Conservation (phyloP, 2,329 filamentous ascomycete species). For the Penicillium psychrosexuale region DNA sequence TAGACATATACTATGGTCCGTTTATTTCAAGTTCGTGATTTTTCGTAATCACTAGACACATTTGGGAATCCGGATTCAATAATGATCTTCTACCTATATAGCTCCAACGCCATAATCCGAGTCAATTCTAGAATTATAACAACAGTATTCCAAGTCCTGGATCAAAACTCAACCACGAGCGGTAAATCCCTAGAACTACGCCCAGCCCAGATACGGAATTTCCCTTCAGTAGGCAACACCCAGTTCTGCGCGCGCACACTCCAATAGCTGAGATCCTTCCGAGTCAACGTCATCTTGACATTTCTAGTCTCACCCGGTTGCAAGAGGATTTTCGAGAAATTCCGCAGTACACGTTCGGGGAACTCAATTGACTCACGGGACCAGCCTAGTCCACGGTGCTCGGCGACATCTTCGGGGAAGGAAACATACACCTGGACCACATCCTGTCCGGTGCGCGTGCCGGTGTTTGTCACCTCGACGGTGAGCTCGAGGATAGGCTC, state of each 20-base stretch:
- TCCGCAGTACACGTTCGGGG: constrained; percentile 60
- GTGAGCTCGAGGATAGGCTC: constrained; percentile 48
- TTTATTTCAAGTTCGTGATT: not conserved
- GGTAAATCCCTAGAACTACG: constrained; percentile 37
- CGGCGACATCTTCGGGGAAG: constrained; percentile 50
- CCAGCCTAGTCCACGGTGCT: constrained; percentile 29
- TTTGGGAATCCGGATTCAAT: not conserved
- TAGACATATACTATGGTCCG: not conserved
- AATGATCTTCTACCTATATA: not conserved
- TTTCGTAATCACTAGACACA: too few relatives aligned
- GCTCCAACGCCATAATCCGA: not conserved
- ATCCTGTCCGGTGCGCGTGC: constrained; percentile 47
- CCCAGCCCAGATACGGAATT: constrained; percentile 37
- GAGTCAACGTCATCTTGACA: constrained; percentile 59
- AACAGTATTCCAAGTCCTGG: not conserved
- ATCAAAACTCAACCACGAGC: constrained; percentile 29
- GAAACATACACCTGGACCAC: constrained; percentile 64
- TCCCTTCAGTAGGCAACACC: constrained; percentile 53
- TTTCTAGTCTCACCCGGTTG: constrained; percentile 52
- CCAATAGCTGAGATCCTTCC: constrained; percentile 73
- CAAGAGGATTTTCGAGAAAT: constrained; percentile 67
- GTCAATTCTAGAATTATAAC: not conserved
- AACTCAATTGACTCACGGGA: constrained; percentile 55
- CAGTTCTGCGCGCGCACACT: constrained; percentile 66
- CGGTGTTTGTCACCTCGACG: constrained; percentile 50